A percentile compares a stretch with the other conserved stretches of the same genome.
Conservation (phyloP, 352 stramenopile genomes). For the Pythium sukuiense region DNA sequence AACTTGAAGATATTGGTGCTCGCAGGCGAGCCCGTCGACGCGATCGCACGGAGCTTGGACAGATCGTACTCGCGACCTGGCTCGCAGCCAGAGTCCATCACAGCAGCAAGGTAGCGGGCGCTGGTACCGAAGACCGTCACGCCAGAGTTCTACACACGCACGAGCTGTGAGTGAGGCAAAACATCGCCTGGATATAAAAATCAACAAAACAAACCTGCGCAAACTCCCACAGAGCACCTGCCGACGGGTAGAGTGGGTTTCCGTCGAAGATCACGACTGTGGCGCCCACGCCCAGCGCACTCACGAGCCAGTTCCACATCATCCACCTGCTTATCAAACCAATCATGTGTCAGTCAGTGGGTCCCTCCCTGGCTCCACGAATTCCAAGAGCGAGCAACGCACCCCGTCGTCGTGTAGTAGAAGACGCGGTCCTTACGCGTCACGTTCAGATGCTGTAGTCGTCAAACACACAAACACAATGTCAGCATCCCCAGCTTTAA, state of each 20-base stretch:
- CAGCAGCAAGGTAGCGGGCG: conserved; percentile 69
- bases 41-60: conserved; percentile 64
- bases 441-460: conserved; percentile 61
- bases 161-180: not conserved
- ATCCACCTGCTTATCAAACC: conserved; percentile 49
- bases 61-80: conserved; percentile 66
- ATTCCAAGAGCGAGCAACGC: not conserved
- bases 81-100: conserved; percentile 68
- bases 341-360: not conserved
- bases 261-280: conserved; percentile 81
- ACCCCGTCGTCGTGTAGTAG: conserved; percentile 80
- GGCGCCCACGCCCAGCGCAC: conserved; percentile 60
- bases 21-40: conserved; percentile 69
- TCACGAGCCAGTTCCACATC: conserved; percentile 90
- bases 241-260: conserved; percentile 66
- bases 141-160: conserved; percentile 36
- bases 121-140: conserved; percentile 76
- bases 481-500: too few relatives aligned
- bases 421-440: conserved; percentile 65
- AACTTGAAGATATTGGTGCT: conserved; percentile 85
- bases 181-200: not conserved
- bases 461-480: not conserved
- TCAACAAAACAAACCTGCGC: conserved; percentile 35
- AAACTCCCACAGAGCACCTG: conserved; percentile 56
- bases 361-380: not conserved